Evolutionary conservation across 2,329 filamentous ascomycete species (phyloP).

Genomic region (Aspergillus tanneri): DNA sequence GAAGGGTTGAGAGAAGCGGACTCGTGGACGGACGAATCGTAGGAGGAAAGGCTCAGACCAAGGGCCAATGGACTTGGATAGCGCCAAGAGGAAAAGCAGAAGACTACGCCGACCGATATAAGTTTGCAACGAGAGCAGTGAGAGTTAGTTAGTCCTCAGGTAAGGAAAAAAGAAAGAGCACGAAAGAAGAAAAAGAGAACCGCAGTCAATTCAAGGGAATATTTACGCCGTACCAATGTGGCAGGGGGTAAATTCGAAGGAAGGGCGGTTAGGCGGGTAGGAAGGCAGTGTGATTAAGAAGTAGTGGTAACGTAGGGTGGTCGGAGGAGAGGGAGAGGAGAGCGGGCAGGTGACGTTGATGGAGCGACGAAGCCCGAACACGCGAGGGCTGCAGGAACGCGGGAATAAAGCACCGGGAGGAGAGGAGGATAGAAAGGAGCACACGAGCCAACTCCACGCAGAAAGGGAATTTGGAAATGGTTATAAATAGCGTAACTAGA

Average conservation of each 20-base stretch:
- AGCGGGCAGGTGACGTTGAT: slow-evolving; percentile 35
- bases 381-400: slow-evolving; percentile 33
- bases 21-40: slow-evolving; percentile 25
- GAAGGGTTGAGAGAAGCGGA: slow-evolving; percentile 34
- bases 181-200: slow-evolving; percentile 15
- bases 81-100: slow-evolving; percentile 34
- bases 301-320: slow-evolving; percentile 6
- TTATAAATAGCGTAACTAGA: no score
- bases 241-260: slow-evolving; percentile 17
- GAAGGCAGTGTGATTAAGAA: slow-evolving; percentile 7
- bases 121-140: slow-evolving; percentile 17
- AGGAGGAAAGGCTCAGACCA: slow-evolving; percentile 25
- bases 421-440: slow-evolving; percentile 20
- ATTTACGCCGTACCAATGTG: slow-evolving; percentile 18
- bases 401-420: slow-evolving; percentile 27
- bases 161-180: slow-evolving; percentile 11
- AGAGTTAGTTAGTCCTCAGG: slow-evolving; percentile 6
- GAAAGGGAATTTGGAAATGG: slow-evolving; percentile 4
- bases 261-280: slow-evolving; percentile 18
- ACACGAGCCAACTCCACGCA: slow-evolving; percentile 16
- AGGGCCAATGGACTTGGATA: slow-evolving; percentile 24
- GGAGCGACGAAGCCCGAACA: slow-evolving; percentile 33
- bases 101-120: slow-evolving; percentile 13
- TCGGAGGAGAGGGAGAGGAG: slow-evolving; percentile 21
- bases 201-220: slow-evolving; percentile 17